phyloP scores from a whole-genome alignment of 2,329 filamentous ascomycete genomes.

The Tolypocladium sp. region DNA sequence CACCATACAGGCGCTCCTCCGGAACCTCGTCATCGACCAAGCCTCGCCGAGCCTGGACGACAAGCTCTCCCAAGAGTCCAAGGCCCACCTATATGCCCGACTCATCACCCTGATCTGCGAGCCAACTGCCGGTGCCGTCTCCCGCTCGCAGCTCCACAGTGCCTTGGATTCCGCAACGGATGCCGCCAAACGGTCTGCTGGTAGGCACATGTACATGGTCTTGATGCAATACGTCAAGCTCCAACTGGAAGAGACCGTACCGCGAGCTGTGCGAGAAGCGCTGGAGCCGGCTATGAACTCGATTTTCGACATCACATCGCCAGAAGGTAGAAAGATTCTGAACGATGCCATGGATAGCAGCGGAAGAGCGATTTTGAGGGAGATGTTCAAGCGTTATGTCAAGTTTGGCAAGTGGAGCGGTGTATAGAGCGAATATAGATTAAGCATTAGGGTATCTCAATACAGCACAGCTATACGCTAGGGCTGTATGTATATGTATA shows the following conservation, averaged over 20 bases:
- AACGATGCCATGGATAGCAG: slow-evolving; percentile 51
- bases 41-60: slow-evolving; percentile 8
- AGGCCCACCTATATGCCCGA: slow-evolving; percentile 43
- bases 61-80: slow-evolving; percentile 24
- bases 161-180: slow-evolving; percentile 51
- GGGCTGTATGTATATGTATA: background rate
- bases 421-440: slow-evolving; percentile 25
- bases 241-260: slow-evolving; percentile 47
- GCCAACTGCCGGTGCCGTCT: slow-evolving; percentile 46
- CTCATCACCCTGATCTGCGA: slow-evolving; percentile 52
- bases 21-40: slow-evolving; percentile 35
- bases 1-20: slow-evolving; percentile 46
- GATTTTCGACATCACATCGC: slow-evolving; percentile 48
- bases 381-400: slow-evolving; percentile 49
- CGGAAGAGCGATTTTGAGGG: slow-evolving; percentile 48
- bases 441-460: slow-evolving; percentile 5
- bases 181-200: slow-evolving; percentile 50
- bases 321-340: slow-evolving; percentile 44
- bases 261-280: slow-evolving; percentile 41
- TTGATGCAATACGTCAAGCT: slow-evolving; percentile 51
- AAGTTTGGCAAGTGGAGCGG: slow-evolving; percentile 58
- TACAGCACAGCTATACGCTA: background rate
- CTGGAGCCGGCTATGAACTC: slow-evolving; percentile 50
- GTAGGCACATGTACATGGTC: slow-evolving; percentile 52
- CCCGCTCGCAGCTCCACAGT: slow-evolving; percentile 32